These are phyloP conservation scores for Euryodendron excelsum DNA, from an alignment of 148 eudicot species.

Conservation along the genomic window DNA sequence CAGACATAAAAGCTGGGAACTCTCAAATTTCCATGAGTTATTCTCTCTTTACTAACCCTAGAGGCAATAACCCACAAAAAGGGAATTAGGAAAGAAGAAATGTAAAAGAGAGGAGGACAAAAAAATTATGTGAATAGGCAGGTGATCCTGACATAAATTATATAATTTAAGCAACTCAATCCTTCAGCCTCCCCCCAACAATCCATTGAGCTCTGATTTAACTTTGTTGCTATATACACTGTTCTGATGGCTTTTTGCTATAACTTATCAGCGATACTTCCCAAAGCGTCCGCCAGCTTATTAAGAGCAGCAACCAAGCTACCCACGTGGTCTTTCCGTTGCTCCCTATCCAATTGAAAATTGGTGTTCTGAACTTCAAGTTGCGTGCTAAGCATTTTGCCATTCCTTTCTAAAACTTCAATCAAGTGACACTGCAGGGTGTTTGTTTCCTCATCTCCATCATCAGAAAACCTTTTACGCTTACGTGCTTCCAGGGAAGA, in stretches of 20 bases:
- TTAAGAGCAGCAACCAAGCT: conserved; percentile 67
- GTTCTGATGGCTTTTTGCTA: conserved; percentile 26
- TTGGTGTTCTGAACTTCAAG: conserved; percentile 75
- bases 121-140: background rate
- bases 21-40: conserved; percentile 14
- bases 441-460: conserved; percentile 33
- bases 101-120: background rate
- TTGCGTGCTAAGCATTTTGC: conserved; percentile 55
- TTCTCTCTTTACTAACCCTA: conserved; percentile 9
- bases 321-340: conserved; percentile 58
- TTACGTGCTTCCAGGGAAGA: conserved; percentile 53
- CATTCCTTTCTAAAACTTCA: conserved; percentile 67
- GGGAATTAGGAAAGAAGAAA: background rate
- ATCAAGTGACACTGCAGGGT: conserved; percentile 44
- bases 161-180: conserved; percentile 3
- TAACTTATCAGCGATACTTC: conserved; percentile 89
- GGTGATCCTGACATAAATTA: conserved; percentile 8
- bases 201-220: conserved; percentile 5
- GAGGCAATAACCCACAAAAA: conserved; percentile 15
- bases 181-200: conserved; percentile 14
- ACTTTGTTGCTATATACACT: conserved; percentile 15
- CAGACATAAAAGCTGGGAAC: background rate
- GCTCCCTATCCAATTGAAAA: conserved; percentile 64
- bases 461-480: conserved; percentile 46
- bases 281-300: conserved; percentile 86